These are phyloP conservation scores for Arthroderma sp. DNA, from an alignment of 2,329 filamentous ascomycete genomes.

Conservation along the genomic window DNA sequence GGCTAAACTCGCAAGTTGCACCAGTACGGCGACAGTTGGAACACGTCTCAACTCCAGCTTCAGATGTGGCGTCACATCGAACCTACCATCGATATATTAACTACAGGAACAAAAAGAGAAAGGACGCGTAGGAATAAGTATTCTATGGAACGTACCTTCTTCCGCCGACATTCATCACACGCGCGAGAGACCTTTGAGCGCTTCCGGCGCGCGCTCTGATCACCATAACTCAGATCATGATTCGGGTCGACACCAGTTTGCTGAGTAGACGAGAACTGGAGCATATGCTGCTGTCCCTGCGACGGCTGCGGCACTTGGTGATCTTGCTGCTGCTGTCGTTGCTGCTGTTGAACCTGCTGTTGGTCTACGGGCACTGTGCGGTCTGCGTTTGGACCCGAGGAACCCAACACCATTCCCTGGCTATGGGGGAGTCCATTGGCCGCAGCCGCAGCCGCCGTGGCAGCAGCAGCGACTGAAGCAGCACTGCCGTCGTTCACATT, in stretches of 20 bases:
- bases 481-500: slow-evolving; percentile 29
- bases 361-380: slow-evolving; percentile 28
- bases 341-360: slow-evolving; percentile 10
- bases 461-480: slow-evolving; percentile 27
- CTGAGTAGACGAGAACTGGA: slow-evolving; percentile 33
- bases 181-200: slow-evolving; percentile 77
- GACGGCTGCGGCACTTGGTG: not conserved
- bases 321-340: slow-evolving; percentile 9
- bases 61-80: slow-evolving; percentile 70
- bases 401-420: slow-evolving; percentile 30
- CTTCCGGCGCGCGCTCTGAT: slow-evolving; percentile 57
- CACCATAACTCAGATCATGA: slow-evolving; percentile 42
- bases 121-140: not conserved
- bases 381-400: slow-evolving; percentile 26
- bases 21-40: slow-evolving; percentile 67
- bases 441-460: slow-evolving; percentile 27
- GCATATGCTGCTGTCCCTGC: slow-evolving; percentile 24
- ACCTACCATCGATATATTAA: slow-evolving; percentile 39
- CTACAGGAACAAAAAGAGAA: too few relatives aligned
- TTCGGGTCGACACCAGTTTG: slow-evolving; percentile 36
- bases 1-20: slow-evolving; percentile 72
- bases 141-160: slow-evolving; percentile 46
- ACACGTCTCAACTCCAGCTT: slow-evolving; percentile 61
- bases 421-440: slow-evolving; percentile 31
- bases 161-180: slow-evolving; percentile 78